Conservation (phyloP, 1,139 yeast species). For the Sugiyamaella xylanicola region DNA sequence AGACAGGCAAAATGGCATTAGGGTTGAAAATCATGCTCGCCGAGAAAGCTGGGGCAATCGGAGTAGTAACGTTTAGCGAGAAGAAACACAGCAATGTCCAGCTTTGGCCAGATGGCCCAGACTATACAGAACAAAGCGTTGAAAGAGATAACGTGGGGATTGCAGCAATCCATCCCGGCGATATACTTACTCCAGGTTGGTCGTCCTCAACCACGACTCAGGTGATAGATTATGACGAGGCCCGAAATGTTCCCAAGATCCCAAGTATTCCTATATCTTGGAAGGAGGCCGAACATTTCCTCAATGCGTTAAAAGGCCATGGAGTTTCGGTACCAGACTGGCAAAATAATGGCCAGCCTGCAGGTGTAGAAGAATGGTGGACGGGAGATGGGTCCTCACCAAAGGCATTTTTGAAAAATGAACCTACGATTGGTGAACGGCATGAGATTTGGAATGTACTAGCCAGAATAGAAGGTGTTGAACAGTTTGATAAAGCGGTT, state of each 20-base stretch:
- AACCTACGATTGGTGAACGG: conserved; percentile 55
- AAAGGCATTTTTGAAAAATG: conserved; percentile 47
- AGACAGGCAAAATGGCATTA: conserved; percentile 57
- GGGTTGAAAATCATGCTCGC: conserved; percentile 59
- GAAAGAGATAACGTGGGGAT: conserved; percentile 68
- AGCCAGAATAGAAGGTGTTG: conserved; percentile 78
- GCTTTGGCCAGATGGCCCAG: conserved; percentile 42
- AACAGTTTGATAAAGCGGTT: conserved; percentile 72
- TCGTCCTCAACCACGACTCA: conserved; percentile 46
- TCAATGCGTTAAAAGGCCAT: conserved; percentile 49
- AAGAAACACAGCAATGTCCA: conserved; percentile 24
- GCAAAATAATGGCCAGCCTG: conserved; percentile 35
- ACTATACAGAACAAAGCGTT: conserved; percentile 49
- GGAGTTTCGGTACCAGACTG: conserved; percentile 51
- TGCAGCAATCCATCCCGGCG: conserved; percentile 72
- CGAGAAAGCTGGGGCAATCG: conserved; percentile 54
- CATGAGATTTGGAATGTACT: conserved; percentile 80
- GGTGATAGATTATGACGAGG: conserved; percentile 48
- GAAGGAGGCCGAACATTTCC: conserved; percentile 60
- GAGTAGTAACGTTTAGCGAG: conserved; percentile 58
- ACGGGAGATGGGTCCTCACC: conserved; percentile 47
- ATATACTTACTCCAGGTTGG: conserved; percentile 79
- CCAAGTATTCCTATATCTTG: conserved; percentile 79
- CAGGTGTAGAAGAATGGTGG: conserved; percentile 45
- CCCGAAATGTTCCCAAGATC: conserved; percentile 63